Evolutionary conservation across 176 grass and related monocot genomes (phyloP).

Genomic region (Cymbopogon citratus): DNA sequence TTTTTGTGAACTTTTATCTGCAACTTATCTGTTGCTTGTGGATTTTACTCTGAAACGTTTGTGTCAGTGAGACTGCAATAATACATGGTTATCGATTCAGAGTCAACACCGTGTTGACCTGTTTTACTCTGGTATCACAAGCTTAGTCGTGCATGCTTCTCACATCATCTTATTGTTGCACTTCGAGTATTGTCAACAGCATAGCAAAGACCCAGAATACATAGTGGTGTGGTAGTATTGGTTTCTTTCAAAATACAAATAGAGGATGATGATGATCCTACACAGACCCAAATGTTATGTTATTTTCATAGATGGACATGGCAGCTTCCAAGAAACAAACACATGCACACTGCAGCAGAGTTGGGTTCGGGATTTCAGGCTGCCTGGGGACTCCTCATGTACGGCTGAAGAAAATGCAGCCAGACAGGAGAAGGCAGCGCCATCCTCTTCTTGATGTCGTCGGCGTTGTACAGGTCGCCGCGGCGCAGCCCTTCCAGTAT

Average conservation of each 20-base stretch:
- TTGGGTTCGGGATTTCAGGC: not conserved
- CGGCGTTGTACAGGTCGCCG: slow-evolving; percentile 16
- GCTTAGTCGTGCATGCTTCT: not conserved
- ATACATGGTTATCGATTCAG: not conserved
- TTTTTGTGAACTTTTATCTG: not conserved
- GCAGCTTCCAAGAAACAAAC: not conserved
- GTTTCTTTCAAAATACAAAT: not conserved
- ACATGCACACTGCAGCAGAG: not conserved
- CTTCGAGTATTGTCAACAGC: not conserved
- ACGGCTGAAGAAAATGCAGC: slow-evolving; percentile 10
- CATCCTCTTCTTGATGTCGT: slow-evolving; percentile 4
- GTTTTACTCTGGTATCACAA: not conserved
- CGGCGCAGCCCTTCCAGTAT: slow-evolving; percentile 4
- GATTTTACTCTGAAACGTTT: not conserved
- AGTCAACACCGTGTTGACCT: not conserved
- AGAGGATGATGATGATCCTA: not conserved
- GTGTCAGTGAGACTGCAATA: not conserved
- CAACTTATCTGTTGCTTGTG: not conserved
- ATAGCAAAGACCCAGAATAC: not conserved
- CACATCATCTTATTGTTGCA: not conserved
- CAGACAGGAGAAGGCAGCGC: slow-evolving; percentile 20
- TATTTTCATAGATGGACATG: not conserved
- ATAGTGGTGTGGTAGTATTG: not conserved
- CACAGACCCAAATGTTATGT: not conserved
- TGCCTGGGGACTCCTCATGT: slow-evolving; percentile 1